phyloP scores from a whole-genome alignment of 179 eudicot species.

The Drosera spatulata region DNA sequence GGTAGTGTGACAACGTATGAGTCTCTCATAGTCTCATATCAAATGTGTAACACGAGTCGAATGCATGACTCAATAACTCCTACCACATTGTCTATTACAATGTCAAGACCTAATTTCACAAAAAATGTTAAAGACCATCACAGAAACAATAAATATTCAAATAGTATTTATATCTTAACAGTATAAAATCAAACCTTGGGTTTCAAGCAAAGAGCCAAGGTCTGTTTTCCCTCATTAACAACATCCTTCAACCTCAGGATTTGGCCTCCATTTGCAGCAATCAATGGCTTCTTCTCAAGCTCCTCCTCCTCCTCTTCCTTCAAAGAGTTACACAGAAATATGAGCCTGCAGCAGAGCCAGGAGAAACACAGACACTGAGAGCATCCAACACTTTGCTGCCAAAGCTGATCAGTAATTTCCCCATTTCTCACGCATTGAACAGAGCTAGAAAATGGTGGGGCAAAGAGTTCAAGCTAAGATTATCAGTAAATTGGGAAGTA shows the following conservation, averaged over 20 bases:
- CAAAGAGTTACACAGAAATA: conserved; percentile 49
- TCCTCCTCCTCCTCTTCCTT: conserved; percentile 32
- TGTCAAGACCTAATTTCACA: too few species aligned
- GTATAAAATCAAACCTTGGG: too few species aligned
- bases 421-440: conserved; percentile 12
- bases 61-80: background rate
- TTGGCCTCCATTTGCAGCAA: conserved; percentile 22
- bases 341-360: conserved; percentile 32
- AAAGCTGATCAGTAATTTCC: conserved; percentile 34
- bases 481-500: too few species aligned
- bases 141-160: background rate
- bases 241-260: conserved; percentile 47
- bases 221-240: conserved; percentile 38
- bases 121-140: background rate
- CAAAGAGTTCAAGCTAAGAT: conserved; percentile 11
- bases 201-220: conserved; percentile 69
- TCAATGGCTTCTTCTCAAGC: conserved; percentile 54
- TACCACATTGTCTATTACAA: too few species aligned
- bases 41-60: too few species aligned
- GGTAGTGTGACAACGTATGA: too few species aligned
- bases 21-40: too few species aligned
- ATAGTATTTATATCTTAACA: too few species aligned
- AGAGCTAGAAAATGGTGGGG: background rate
- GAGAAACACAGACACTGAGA: conserved; percentile 33
- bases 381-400: conserved; percentile 45